Percentiles rank a stretch among this genome's conserved stretches.
These are phyloP conservation scores for Lobosporangium transversale DNA, from an alignment of 192 early-diverging fungal species.

Conservation along the genomic window DNA sequence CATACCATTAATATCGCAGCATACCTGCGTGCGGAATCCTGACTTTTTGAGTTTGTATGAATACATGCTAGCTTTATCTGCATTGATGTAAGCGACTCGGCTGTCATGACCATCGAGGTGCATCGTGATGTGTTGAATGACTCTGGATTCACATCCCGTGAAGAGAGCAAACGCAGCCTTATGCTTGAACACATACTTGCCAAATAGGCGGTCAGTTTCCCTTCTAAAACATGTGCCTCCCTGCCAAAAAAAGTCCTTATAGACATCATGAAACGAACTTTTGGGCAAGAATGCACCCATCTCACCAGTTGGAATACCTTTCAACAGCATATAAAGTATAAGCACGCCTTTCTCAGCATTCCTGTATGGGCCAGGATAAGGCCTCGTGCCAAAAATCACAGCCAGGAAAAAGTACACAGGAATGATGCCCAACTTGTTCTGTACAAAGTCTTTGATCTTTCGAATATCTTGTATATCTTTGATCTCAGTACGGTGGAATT, in stretches of 20 bases:
- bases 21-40: constrained; percentile 34
- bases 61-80: constrained; percentile 25
- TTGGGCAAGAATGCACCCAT: constrained; percentile 28
- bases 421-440: constrained; percentile 1
- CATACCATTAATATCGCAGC: constrained; percentile 22
- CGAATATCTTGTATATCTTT: neutral
- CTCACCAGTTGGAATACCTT: constrained; percentile 10
- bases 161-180: neutral
- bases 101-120: too few species aligned
- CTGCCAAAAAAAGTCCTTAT: constrained; percentile 10
- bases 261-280: too few species aligned
- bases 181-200: neutral
- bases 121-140: constrained; percentile 27
- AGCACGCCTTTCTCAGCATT: constrained; percentile 33
- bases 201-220: neutral
- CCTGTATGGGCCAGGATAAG: too few species aligned
- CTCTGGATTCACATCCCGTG: constrained; percentile 14
- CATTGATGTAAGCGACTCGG: too few species aligned
- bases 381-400: too few species aligned
- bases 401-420: constrained; percentile 28
- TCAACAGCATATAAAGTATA: constrained; percentile 31
- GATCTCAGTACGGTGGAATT: neutral
- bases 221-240: neutral
- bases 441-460: constrained; percentile 3
- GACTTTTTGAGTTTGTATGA: too few species aligned